Evolutionary conservation across 257 asterid species (phyloP).

Genomic region (Mitragyna speciosa): DNA sequence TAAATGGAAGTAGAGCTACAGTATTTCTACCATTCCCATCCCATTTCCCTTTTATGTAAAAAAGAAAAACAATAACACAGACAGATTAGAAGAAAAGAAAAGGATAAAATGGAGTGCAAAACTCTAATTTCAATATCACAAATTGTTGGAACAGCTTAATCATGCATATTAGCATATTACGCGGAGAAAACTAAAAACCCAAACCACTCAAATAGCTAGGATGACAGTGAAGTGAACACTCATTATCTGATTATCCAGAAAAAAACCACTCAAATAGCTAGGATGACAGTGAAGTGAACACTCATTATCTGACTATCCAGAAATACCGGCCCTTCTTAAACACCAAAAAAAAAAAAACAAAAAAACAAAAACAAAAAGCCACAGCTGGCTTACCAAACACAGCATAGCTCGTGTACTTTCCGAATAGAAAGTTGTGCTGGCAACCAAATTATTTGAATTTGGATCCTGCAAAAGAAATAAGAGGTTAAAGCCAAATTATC

Average conservation of each 20-base stretch:
- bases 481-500: background rate
- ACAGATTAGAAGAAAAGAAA: background rate
- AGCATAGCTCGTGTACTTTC: constrained; percentile 89
- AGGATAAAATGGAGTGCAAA: background rate
- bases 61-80: background rate
- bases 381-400: constrained; percentile 72
- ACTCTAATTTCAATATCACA: background rate
- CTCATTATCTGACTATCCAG: background rate
- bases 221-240: background rate
- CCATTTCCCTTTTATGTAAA: background rate
- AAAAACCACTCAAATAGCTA: too few species aligned
- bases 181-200: background rate
- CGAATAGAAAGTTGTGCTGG: constrained; percentile 83
- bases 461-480: constrained; percentile 67
- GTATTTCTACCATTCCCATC: background rate
- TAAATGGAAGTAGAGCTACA: background rate
- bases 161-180: background rate
- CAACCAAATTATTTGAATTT: constrained; percentile 80
- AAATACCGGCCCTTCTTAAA: background rate
- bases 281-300: background rate
- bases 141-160: background rate
- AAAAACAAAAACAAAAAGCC: too few species aligned
- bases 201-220: background rate
- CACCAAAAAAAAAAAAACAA: too few species aligned
- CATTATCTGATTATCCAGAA: background rate